These are phyloP conservation scores for Saprolegnia diclina DNA, from an alignment of 352 stramenopile species.

Conservation along the genomic window DNA sequence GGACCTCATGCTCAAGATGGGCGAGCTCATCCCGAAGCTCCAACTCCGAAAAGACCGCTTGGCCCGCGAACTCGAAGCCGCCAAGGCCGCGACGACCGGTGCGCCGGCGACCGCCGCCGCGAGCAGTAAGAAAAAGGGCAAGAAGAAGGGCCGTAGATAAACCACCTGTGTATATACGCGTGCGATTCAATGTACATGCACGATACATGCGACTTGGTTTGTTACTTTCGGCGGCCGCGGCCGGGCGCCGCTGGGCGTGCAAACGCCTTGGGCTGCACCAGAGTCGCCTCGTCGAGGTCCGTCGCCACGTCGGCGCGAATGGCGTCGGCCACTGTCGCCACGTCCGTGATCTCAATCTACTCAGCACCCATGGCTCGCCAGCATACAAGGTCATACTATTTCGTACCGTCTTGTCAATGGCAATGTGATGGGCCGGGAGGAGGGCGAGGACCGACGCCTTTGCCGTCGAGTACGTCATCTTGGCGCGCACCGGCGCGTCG, in stretches of 20 bases:
- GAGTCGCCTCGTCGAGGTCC: constrained; percentile 51
- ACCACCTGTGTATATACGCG: not conserved
- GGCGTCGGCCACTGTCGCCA: constrained; percentile 47
- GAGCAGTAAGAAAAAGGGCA: constrained; percentile 73
- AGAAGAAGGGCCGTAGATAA: constrained; percentile 84
- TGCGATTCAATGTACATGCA: not conserved
- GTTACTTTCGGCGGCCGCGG: constrained; percentile 40
- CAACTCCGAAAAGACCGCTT: constrained; percentile 74
- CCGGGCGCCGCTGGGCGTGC: constrained; percentile 62
- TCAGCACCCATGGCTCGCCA: not conserved
- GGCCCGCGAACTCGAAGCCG: constrained; percentile 57
- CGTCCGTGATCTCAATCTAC: constrained; percentile 76
- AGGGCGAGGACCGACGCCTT: constrained; percentile 81
- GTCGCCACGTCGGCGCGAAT: constrained; percentile 54
- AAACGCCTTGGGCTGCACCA: constrained; percentile 54
- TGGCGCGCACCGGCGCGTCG: constrained; percentile 73
- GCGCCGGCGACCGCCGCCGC: constrained; percentile 29
- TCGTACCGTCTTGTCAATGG: constrained; percentile 62
- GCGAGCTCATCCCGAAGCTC: constrained; percentile 78
- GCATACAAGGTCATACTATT: not conserved
- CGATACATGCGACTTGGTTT: constrained; percentile 2
- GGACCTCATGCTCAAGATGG: constrained; percentile 81
- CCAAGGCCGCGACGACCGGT: constrained; percentile 36
- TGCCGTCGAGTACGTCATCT: constrained; percentile 89
- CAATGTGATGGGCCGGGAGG: constrained; percentile 50